Percentiles rank a stretch among this genome's conserved stretches.
Evolutionary conservation across 208 protist species (phyloP).

Genomic region (Balamuthia mandrillaris): DNA sequence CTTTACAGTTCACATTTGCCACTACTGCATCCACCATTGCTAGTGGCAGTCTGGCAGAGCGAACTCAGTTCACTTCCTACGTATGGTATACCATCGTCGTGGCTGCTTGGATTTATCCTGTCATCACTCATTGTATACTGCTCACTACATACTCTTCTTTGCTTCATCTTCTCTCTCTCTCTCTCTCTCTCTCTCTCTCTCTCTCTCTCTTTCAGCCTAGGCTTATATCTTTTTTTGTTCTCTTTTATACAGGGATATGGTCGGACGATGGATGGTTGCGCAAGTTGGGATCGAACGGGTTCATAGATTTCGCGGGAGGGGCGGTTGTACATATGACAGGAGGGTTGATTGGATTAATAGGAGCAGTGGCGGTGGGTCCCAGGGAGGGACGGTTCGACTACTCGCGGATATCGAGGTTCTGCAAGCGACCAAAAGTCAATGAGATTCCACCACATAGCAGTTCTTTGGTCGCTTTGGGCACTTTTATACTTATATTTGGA

Average conservation of each 20-base stretch:
- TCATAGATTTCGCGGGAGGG: slow-evolving; percentile 26
- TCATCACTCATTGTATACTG: slow-evolving; percentile 19
- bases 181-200: background rate
- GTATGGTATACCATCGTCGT: background rate
- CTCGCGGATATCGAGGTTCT: background rate
- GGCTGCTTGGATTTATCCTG: slow-evolving; percentile 12
- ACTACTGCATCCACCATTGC: background rate
- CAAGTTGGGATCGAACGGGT: slow-evolving; percentile 11
- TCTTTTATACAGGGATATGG: background rate
- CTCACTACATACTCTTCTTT: no score
- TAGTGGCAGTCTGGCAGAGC: slow-evolving; percentile 18
- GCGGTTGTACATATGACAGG: slow-evolving; percentile 26
- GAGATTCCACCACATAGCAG: slow-evolving; percentile 1
- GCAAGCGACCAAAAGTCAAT: background rate
- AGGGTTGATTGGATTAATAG: background rate
- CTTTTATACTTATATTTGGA: slow-evolving; percentile 13
- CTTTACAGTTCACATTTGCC: slow-evolving; percentile 9
- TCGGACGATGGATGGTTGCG: slow-evolving; percentile 22
- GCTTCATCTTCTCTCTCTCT: no score
- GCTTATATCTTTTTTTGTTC: background rate
- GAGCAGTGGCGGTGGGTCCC: background rate
- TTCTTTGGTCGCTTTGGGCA: background rate
- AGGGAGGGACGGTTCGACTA: slow-evolving; percentile 5
- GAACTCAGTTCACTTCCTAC: slow-evolving; percentile 28
- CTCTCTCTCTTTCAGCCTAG: background rate